phyloP scores from a whole-genome alignment of 2,329 filamentous ascomycete genomes.

The Ceratocystis harringtonii region DNA sequence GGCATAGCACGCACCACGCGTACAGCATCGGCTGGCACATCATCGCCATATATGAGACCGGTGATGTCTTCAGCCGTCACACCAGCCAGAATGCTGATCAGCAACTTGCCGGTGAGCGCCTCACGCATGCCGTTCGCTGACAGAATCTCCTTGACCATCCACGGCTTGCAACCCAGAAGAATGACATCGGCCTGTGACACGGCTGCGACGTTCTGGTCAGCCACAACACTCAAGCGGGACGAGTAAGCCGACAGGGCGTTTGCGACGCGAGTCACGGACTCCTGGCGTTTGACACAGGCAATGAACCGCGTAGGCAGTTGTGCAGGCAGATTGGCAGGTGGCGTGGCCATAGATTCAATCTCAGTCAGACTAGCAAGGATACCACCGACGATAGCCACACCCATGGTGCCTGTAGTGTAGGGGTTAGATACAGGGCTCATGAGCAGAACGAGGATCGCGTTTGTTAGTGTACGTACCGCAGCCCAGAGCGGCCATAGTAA shows the following conservation, averaged over 20 bases:
- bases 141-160: constrained; percentile 55
- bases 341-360: constrained; percentile 33
- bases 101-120: constrained; percentile 62
- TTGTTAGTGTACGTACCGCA: constrained; percentile 40
- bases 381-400: constrained; percentile 68
- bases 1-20: constrained; percentile 67
- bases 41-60: constrained; percentile 42
- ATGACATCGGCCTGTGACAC: constrained; percentile 56
- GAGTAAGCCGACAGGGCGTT: constrained; percentile 49
- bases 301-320: constrained; percentile 61
- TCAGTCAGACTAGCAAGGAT: constrained; percentile 55
- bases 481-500: constrained; percentile 67
- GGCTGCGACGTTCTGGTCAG: constrained; percentile 56
- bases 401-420: constrained; percentile 53
- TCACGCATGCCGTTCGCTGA: constrained; percentile 51
- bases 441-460: neutral
- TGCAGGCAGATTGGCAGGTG: constrained; percentile 30
- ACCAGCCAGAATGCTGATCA: constrained; percentile 70
- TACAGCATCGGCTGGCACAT: constrained; percentile 34
- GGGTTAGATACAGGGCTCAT: constrained; percentile 9
- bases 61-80: constrained; percentile 56
- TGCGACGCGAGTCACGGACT: constrained; percentile 54
- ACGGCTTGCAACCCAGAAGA: constrained; percentile 67
- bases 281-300: constrained; percentile 59
- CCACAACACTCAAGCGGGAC: constrained; percentile 47